A percentile compares a stretch with the other conserved stretches of the same genome.
phyloP scores from a whole-genome alignment of 768 basidiomycete genomes.

The Boletus barrowsii region DNA sequence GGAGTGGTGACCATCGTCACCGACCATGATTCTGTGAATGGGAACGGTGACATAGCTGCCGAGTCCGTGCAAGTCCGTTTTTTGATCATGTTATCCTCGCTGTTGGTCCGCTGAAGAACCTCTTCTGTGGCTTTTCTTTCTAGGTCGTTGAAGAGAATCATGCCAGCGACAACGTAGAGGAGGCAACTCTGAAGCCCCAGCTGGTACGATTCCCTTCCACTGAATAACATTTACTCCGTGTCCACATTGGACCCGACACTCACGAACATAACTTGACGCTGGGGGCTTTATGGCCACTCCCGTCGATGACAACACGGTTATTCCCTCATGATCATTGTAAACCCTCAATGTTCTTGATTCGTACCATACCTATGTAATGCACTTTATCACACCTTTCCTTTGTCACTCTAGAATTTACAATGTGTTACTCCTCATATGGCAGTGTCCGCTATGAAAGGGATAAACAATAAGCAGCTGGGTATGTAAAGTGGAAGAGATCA shows the following conservation, averaged over 20 bases:
- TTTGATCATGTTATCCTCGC: background rate
- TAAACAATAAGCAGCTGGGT: constrained; percentile 22
- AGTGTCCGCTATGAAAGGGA: constrained; percentile 10
- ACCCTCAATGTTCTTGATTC: background rate
- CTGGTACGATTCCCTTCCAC: constrained; percentile 33
- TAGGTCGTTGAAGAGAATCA: constrained; percentile 6
- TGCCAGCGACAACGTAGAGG: background rate
- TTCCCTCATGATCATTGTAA: background rate
- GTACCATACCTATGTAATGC: background rate
- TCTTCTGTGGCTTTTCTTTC: background rate
- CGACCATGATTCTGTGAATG: background rate
- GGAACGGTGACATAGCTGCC: background rate
- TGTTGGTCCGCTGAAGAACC: constrained; percentile 16
- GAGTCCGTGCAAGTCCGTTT: constrained; percentile 22
- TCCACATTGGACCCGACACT: constrained; percentile 1
- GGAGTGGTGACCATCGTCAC: background rate
- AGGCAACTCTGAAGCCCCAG: constrained; percentile 8
- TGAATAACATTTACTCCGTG: constrained; percentile 33
- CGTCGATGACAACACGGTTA: background rate
- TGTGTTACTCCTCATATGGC: constrained; percentile 10
- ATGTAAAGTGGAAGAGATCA: constrained; percentile 13
- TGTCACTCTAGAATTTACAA: constrained; percentile 15
- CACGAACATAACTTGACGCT: background rate
- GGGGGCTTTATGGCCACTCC: background rate
- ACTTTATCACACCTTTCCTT: background rate